Evolutionary conservation across 1,284 basidiomycete species (phyloP).

Genomic region (Cryptococcus amylolentus): DNA sequence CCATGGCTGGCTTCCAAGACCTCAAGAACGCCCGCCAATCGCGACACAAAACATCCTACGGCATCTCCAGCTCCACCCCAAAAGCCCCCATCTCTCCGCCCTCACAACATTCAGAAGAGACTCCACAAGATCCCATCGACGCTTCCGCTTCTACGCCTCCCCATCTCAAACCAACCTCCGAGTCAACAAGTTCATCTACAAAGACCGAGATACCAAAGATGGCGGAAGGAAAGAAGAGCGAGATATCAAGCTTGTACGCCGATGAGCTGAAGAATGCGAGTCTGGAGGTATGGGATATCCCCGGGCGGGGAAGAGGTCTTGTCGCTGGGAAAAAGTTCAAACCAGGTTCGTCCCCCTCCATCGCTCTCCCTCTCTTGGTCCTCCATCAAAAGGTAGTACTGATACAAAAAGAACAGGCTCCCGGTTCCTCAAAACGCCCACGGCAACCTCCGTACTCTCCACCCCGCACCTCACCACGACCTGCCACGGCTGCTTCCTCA

Average conservation of each 20-base stretch:
- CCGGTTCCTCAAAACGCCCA: slow-evolving; percentile 57
- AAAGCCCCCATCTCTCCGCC: too few relatives aligned
- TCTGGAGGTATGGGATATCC: slow-evolving; percentile 20
- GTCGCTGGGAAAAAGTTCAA: slow-evolving; percentile 17
- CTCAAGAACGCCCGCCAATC: too few relatives aligned
- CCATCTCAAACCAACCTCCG: too few relatives aligned
- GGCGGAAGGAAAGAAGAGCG: background rate
- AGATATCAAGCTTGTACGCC: background rate
- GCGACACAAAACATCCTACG: too few relatives aligned
- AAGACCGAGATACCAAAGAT: too few relatives aligned
- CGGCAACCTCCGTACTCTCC: slow-evolving; percentile 65
- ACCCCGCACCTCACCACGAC: slow-evolving; percentile 59
- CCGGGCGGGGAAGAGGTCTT: slow-evolving; percentile 33
- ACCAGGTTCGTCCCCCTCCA: slow-evolving; percentile 18
- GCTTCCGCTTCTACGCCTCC: too few relatives aligned
- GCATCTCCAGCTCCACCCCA: too few relatives aligned
- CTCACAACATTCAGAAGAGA: too few relatives aligned
- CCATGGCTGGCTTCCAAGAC: too few relatives aligned
- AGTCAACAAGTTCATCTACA: too few relatives aligned
- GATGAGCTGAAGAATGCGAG: slow-evolving; percentile 11
- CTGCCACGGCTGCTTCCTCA: slow-evolving; percentile 65
- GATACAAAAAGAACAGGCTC: slow-evolving; percentile 54
- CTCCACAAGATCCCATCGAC: too few relatives aligned
- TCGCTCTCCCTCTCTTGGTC: background rate
- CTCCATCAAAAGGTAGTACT: background rate